Evolutionary conservation across 176 grass and related monocot species (phyloP), one percentile per base, ranked within the genome.

Genomic region (Thalia dealbata): DNA sequence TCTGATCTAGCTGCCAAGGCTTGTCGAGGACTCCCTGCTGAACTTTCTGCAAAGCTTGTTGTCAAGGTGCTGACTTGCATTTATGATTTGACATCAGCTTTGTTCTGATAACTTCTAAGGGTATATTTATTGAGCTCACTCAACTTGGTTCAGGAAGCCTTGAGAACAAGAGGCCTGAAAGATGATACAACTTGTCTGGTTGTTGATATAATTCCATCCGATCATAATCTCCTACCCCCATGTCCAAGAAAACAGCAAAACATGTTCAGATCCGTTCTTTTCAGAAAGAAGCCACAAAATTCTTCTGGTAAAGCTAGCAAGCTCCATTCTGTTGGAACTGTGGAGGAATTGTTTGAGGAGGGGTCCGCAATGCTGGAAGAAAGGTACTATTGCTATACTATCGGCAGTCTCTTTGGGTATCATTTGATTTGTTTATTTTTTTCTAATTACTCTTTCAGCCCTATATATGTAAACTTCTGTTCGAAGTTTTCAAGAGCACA

Each of bases 131-230:
- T 66, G 69, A 59, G 76, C 35, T 24, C 21, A 48, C 28, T 51
- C 14, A 74, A 19, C 32, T 79, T 79, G 50, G 51, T 81, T n/a
- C 73, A 97, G 89, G 84, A 97, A 90, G 93, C 93, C 71, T 81
- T 97, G 76, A 92, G 88, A 82, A 92, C 82, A 78, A 90, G 87
- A 70, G 93, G 93, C 64, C 73, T 97, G 82, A 97, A 92, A 86
- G 93, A 97, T 76, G 93, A 97, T 63, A 97, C 93, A 15, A 97
- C 93, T 61, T 97, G 93, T 52, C 79, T 97, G 54, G 93, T 97
- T 74, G 93, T 92, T 73, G 93, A 97, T 80, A 85, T 97, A 76
- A 88, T 90, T 73, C 84, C 89, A 69, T 84, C 84, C 69, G 85
- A 92, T 71, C 85, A 87, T 73, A 76, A 58, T 80, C 75, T 80